phyloP scores from a whole-genome alignment of 2,329 filamentous ascomycete genomes.

The Clonostachys solani region DNA sequence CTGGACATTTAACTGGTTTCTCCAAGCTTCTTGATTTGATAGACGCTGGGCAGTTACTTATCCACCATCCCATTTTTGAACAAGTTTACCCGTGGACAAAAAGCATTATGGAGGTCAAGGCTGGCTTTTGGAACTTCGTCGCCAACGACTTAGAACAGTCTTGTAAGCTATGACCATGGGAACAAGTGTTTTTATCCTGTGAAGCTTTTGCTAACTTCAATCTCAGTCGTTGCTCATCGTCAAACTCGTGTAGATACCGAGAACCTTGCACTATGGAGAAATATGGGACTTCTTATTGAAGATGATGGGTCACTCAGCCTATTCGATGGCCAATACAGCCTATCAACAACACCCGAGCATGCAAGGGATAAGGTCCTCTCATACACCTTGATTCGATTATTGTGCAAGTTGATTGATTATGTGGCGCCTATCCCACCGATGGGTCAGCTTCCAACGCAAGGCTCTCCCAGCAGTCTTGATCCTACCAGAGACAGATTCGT shows the following conservation, averaged over 20 bases:
- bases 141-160: background rate
- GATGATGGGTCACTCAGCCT: background rate
- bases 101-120: background rate
- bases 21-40: background rate
- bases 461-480: background rate
- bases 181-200: background rate
- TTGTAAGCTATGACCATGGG: background rate
- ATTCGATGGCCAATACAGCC: background rate
- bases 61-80: background rate
- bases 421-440: background rate
- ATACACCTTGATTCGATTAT: background rate
- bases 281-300: background rate
- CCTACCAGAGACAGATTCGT: background rate
- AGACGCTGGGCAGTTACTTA: background rate
- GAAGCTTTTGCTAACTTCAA: background rate
- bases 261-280: background rate
- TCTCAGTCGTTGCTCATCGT: background rate
- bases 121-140: background rate
- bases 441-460: background rate
- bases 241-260: background rate
- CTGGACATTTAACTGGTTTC: background rate
- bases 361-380: background rate
- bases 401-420: background rate
- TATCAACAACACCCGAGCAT: background rate
- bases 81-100: background rate